Evolutionary conservation across 345 rosid genomes (phyloP), one percentile per base, ranked within the genome.

Genomic region (Kandelia obovata): DNA sequence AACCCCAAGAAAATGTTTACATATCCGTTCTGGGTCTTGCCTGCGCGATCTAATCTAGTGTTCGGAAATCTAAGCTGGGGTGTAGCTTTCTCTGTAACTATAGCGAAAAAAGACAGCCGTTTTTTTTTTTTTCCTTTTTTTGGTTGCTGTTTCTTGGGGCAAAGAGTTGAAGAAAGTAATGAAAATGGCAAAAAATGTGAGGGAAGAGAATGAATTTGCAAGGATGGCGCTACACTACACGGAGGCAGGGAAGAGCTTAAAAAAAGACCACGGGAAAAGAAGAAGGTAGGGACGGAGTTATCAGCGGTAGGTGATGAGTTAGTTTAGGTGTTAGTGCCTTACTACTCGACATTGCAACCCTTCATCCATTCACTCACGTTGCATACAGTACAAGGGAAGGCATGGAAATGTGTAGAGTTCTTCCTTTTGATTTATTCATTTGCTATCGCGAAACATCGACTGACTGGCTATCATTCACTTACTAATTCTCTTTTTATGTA

Each of bases 241-340:
- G 68, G 49, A 75, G 56, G 69, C 52, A 71, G 30, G 46, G 64
- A 32, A 53, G 1, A 59, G 16, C 17, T 9, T 43, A 43, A 43
- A 3, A 39, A 13, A 15, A 43, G 49, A 5, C 17, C 49, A 43
- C 46, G 8, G 49, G 32, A 46, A 51, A 66, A 80, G 68, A 72
- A 86, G 91, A 80, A 80, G 86, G 69, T 16, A 43, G 47, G 47
- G 67, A 76, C 76, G 92, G 89, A 85, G 92, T 85, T 86, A 77
- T 92, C 97, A 86, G 88, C 39, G 87, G 82, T 89, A 76, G 98
- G 93, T 92, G 85, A 76, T 76, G 79, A 84, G 82, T 43, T 43
- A 13, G 49, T 69, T 31, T 84, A 82, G 81, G 76, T 61, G 67
- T 19, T 39, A 21, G 13, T 9, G 47, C 47, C 16, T 39, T 39